Base-by-base conservation (phyloP, 2,329 filamentous ascomycete genomes). In the Aspergillus aculeatinus region DNA sequence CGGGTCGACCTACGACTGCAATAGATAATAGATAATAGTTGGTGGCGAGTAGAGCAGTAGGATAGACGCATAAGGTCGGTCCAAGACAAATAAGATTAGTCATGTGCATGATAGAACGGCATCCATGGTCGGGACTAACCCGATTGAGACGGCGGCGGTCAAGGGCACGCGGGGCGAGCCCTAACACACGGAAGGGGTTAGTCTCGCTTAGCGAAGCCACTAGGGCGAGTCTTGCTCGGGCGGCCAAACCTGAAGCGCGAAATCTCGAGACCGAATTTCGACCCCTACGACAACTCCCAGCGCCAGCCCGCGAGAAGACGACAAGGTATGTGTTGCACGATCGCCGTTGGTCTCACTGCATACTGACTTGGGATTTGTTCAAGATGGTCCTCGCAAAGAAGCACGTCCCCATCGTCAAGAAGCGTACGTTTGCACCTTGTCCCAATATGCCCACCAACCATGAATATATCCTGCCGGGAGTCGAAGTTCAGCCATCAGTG, bases 371-470 rank as follows among this genome's bases (percentile, higher is more conserved):
- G 48, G 60, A 58, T 55, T 64, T 60, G 55, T 58, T 61, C 69
- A 50, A 71, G 93, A 98, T 98, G 95, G 92, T 94, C 87, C 87
- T 93, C 89, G 91, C 94, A 83, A 96, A 96, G 91, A 96, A 96
- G 87, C 95, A 98, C 84, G 88, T 98, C 80, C 89, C 93, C 78
- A 99, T 99, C 87, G 91, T 99, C 80, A 99, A 99, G 92, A 99
- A 99, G 92, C 92, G 92, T 96, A 94, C 79, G 92, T 92, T 58
- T 42, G 54, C 52, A 55, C 55, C 56, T 48, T 51, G 19, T 39
- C 48, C 19, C 25, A 33, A 48, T 49, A 52, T 42, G 49, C 31
- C 55, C 33, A 42, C 33, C 58, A 58, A 60, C 31, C 48, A 27
- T 48, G 27, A 29, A 29, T 29, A 29, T 9, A 48, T 27, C 19